Conservation (phyloP, 129 eudicot genomes). For the Gnaphalium uliginosum region DNA sequence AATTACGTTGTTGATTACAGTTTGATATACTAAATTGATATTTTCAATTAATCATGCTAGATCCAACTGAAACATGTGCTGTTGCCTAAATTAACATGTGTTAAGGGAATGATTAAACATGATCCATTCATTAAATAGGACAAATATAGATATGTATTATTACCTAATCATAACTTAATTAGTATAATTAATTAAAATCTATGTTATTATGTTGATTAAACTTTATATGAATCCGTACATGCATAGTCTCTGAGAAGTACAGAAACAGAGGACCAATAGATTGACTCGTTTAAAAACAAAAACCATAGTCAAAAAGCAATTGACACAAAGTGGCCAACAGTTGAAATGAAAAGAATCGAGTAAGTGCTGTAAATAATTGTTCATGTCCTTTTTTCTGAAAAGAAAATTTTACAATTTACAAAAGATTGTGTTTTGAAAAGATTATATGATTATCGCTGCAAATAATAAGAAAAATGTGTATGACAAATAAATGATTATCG, state of each 20-base stretch:
- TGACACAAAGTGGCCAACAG: neutral
- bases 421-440: no score
- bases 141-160: neutral
- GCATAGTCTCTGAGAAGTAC: neutral
- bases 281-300: neutral
- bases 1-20: neutral
- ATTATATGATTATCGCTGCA: no score
- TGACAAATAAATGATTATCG: no score
- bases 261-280: neutral
- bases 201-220: neutral
- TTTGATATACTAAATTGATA: neutral
- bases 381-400: no score
- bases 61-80: constrained; percentile 4
- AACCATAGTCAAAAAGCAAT: neutral
- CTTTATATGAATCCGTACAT: neutral
- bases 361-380: no score
- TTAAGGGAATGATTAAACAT: neutral
- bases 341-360: neutral
- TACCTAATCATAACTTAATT: neutral
- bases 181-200: no score
- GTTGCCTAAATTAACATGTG: neutral
- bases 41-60: neutral
- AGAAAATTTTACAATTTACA: no score
- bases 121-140: neutral
- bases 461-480: no score